Conservation (phyloP, 805 yeast genomes). For the Cyberlindnera samutprakarnensis region DNA sequence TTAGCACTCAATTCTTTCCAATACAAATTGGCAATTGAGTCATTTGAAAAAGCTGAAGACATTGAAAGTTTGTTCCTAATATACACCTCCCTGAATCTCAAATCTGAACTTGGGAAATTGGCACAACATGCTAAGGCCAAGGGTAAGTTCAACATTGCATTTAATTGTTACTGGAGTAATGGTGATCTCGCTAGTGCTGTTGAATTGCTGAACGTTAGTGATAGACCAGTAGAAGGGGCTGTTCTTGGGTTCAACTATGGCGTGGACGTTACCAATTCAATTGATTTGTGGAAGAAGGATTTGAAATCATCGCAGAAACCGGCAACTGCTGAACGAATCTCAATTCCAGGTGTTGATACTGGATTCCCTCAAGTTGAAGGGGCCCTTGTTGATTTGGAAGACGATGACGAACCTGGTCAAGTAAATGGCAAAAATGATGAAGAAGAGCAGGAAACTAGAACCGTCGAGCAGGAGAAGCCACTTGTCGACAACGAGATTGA, state of each 20-base stretch:
- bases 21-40: conserved; percentile 68
- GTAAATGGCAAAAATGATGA: no score
- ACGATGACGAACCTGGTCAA: conserved; percentile 22
- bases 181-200: conserved; percentile 63
- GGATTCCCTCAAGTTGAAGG: conserved; percentile 26
- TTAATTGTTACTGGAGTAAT: conserved; percentile 83
- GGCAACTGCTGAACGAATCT: conserved; percentile 55
- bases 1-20: conserved; percentile 74
- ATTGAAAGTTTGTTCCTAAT: conserved; percentile 73
- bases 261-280: conserved; percentile 35
- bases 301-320: conserved; percentile 45
- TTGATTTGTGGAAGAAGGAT: conserved; percentile 61
- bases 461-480: conserved; percentile 5
- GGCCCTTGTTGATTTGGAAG: conserved; percentile 35
- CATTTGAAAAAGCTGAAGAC: conserved; percentile 76
- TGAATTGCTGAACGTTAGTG: conserved; percentile 57
- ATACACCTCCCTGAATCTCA: conserved; percentile 74
- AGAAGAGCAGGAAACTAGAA: conserved; percentile 7
- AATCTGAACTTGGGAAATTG: conserved; percentile 47
- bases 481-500: conserved; percentile 3
- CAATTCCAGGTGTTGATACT: conserved; percentile 26
- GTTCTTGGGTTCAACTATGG: conserved; percentile 68
- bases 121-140: conserved; percentile 60
- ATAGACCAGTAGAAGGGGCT: conserved; percentile 78
- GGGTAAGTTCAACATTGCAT: conserved; percentile 86